Base-by-base conservation (phyloP, 2,329 filamentous ascomycete species). In the Pseudogymnoascus sp. region DNA sequence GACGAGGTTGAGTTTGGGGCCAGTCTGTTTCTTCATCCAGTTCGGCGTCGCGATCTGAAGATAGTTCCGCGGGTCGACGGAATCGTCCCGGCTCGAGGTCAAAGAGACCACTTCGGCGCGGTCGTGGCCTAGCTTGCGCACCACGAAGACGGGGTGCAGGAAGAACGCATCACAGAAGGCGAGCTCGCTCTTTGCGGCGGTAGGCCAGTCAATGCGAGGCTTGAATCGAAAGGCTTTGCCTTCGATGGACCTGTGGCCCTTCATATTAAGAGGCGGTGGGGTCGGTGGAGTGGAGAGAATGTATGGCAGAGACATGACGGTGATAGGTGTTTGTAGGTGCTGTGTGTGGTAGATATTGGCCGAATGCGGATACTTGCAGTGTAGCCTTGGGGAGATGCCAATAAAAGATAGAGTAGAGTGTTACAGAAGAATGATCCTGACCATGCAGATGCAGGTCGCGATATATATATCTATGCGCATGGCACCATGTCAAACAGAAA, bases 1-100 rank as follows among this genome's bases (percentile, higher is more conserved):
- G 47, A 54, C 47, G n/a, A 35, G 47, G 29, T 54, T 54, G 47
- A 54, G 47, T 15, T 54, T 54, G 47, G 47, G 47, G 9, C 47
- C 47, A 1, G 47, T 54, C 29, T 54, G 47, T 29, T 54, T 54
- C 29, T 54, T 54, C 47, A 54, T 54, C 47, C 47, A 33, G 47
- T 54, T 54, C 47, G 47, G 47, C 47, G 47, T 54, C 47, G 47
- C 47, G 47, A 54, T 54, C 47, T 54, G 47, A 2, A 54, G 47
- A 29, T 54, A 54, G 47, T 54, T 54, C 15, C 47, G 47, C 47
- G 47, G 47, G 29, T 54, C 47, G 8, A 54, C 47, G 29, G 26
- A 1, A 35, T 54, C 47, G 29, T 54, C 24, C 47, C 47, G 47
- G 29, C 29, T 54, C 29, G 29, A 54, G 29, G 47, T 54, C 29